Base-by-base conservation (phyloP, 2,329 filamentous ascomycete species). In the Gyromitra esculenta region DNA sequence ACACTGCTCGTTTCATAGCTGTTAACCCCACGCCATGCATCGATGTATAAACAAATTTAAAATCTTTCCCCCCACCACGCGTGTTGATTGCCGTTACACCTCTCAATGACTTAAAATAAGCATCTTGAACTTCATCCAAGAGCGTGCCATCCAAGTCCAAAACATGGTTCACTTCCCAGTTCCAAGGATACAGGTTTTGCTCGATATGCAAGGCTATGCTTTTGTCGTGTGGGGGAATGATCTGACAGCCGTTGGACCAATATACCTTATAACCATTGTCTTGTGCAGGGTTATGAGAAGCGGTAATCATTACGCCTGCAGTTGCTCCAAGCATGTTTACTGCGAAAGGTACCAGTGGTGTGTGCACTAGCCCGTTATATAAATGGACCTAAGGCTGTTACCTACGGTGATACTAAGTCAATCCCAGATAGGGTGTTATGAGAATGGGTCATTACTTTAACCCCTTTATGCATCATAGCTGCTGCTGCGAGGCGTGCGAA, bases 251-350 rank as follows among this genome's bases (percentile, higher is more conserved):
- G 80, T 90, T 90, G 15, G 84, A 85, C 84, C 88, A 90, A 83
- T 91, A 91, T 81, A 91, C 89, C 83, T 91, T 91, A 83, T 91
- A 91, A 21, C 89, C 89, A 81, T 91, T 91, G 81, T 91, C 89
- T 79, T 87, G 84, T 59, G 88, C 87, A 13, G 89, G 89, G 79
- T 91, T 91, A 77, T 81, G 79, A 80, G 88, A 90, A 41, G 89
- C 89, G 13, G 89, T 91, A 48, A 91, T 86, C 89, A 91, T 91
- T 39, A 91, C 84, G 21, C 89, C 89, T 56, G 88, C 89, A 2
- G 85, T 86, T 41, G 89, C 88, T 48, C 84, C 82, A 70, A 88
- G 84, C 70, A 86, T 82, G 5, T 84, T 84, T 41, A 91, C 87
- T 1, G 87, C 86, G 81, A 90, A 91, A 0, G 89, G 88, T 6